Conservation (phyloP, 371 early-diverging fungal genomes). For the Sporodiniella umbellata region DNA sequence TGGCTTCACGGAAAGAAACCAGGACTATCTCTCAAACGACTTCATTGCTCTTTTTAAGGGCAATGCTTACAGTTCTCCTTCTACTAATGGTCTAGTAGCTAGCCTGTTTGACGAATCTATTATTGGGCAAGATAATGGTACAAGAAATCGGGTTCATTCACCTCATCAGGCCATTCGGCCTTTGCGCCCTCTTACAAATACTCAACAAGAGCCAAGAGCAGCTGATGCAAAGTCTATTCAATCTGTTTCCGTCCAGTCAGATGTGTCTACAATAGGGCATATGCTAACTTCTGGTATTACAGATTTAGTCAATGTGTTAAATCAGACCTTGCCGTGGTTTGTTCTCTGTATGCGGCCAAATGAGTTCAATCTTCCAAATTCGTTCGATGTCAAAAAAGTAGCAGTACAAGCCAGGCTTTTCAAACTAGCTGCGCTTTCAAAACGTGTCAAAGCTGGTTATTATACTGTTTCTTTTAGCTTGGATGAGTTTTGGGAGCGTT, state of each 20-base stretch:
- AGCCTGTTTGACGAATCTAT: slow-evolving; percentile 71
- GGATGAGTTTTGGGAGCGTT: slow-evolving; percentile 69
- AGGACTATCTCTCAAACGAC: slow-evolving; percentile 72
- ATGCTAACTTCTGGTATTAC: slow-evolving; percentile 54
- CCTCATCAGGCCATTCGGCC: slow-evolving; percentile 48
- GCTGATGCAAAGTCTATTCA: slow-evolving; percentile 6
- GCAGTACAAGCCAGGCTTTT: slow-evolving; percentile 49
- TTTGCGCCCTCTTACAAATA: slow-evolving; percentile 1
- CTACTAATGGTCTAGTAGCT: slow-evolving; percentile 74
- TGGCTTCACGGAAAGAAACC: slow-evolving; percentile 68
- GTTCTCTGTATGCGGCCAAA: slow-evolving; percentile 78
- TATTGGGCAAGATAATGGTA: slow-evolving; percentile 62
- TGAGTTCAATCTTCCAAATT: slow-evolving; percentile 52
- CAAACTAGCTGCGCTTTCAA: slow-evolving; percentile 49
- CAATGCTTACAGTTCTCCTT: slow-evolving; percentile 39
- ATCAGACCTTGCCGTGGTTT: slow-evolving; percentile 68
- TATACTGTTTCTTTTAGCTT: slow-evolving; percentile 47
- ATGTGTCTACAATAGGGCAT: slow-evolving; percentile 37
- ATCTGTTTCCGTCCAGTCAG: slow-evolving; percentile 5
- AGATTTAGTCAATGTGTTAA: slow-evolving; percentile 71
- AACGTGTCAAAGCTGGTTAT: slow-evolving; percentile 48
- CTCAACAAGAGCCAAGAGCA: slow-evolving; percentile 3
- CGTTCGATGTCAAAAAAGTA: slow-evolving; percentile 58
- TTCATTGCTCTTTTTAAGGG: slow-evolving; percentile 75
- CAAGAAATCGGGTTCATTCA: slow-evolving; percentile 23